Percentiles rank a stretch among this genome's conserved stretches.
Evolutionary conservation across 495 filamentous ascomycete species (phyloP).

Genomic region (Aspergillus mulundensis): DNA sequence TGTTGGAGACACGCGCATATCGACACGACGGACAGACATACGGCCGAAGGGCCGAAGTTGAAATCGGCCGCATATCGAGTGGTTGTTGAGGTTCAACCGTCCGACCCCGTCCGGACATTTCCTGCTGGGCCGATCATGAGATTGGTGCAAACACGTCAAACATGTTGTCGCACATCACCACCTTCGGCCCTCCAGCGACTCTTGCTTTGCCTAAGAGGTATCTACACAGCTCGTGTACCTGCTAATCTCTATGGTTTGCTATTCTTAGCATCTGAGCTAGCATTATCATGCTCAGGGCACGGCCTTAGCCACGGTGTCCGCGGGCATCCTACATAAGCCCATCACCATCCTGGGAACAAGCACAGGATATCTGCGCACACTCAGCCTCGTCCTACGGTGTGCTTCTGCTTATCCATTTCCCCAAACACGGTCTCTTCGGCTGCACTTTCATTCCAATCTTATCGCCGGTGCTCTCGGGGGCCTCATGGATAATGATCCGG

Average conservation of each 20-base stretch:
- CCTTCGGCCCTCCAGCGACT: no score
- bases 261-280: not conserved
- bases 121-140: constrained; percentile 5
- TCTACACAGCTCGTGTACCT: not conserved
- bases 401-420: not conserved
- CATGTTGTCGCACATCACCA: not conserved
- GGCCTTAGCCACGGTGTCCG: not conserved
- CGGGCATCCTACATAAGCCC: not conserved
- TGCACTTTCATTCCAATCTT: not conserved
- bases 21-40: constrained; percentile 44
- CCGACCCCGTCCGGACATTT: not conserved
- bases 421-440: not conserved
- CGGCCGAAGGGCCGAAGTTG: constrained; percentile 30
- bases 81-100: not conserved
- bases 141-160: constrained; percentile 28
- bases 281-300: not conserved
- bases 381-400: not conserved
- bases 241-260: not conserved
- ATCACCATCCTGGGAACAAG: not conserved
- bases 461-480: no score
- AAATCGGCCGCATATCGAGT: constrained; percentile 36
- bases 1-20: constrained; percentile 23
- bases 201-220: no score
- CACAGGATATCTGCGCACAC: not conserved
- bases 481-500: not conserved